phyloP scores from a whole-genome alignment of 106 monocot species.

The Platanthera guangdongensis region DNA sequence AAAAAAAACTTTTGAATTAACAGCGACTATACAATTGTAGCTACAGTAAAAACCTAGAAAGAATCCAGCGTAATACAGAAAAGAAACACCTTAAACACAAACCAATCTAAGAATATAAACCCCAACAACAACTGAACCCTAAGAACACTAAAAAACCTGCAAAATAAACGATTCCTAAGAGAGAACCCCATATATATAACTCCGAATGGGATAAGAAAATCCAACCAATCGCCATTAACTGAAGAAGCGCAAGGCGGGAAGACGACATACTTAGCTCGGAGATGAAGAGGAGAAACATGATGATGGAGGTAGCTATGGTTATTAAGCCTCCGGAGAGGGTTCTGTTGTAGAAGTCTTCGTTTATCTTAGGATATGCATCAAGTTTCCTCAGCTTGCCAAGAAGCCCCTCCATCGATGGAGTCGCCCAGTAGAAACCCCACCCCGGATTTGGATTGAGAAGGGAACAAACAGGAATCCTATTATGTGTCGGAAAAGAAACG shows the following conservation, averaged over 20 bases:
- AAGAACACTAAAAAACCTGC: not conserved
- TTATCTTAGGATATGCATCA: constrained; percentile 83
- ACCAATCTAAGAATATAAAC: not conserved
- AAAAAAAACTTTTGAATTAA: not conserved
- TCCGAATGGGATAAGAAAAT: not conserved
- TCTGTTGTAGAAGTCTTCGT: constrained; percentile 83
- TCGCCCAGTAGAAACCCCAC: not conserved
- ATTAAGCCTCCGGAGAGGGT: constrained; percentile 87
- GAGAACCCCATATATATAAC: not conserved
- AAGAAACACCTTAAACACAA: not conserved
- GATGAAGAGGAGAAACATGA: constrained; percentile 84
- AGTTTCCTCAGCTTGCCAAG: constrained; percentile 61
- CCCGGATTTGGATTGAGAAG: not conserved
- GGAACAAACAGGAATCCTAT: not conserved
- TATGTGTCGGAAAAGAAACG: not conserved
- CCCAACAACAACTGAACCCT: not conserved
- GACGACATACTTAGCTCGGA: constrained; percentile 65
- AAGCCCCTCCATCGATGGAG: constrained; percentile 40
- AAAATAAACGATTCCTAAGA: not conserved
- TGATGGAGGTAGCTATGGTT: constrained; percentile 62
- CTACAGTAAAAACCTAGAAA: not conserved
- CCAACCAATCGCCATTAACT: not conserved
- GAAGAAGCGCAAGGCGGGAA: not conserved
- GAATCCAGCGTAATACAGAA: not conserved
- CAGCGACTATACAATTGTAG: not conserved